A percentile compares a stretch with the other conserved stretches of the same genome.
Evolutionary conservation across 2,329 filamentous ascomycete genomes (phyloP).

Genomic region (Akanthomyces muscarius): DNA sequence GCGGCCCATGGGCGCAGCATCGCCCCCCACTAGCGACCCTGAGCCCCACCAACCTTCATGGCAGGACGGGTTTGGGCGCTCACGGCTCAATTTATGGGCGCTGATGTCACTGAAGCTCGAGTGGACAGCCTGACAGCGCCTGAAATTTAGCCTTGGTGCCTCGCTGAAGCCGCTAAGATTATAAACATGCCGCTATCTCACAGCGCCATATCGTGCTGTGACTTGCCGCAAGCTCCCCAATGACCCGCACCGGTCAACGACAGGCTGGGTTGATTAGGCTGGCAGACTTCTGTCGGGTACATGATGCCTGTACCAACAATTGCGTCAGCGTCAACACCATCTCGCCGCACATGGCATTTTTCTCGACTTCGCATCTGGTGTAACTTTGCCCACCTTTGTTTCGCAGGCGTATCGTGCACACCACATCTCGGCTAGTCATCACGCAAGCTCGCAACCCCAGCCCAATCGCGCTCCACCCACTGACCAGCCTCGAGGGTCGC

Average conservation of each 20-base stretch:
- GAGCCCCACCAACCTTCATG: not conserved
- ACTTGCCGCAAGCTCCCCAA: not conserved
- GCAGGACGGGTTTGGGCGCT: not conserved
- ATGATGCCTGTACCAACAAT: not conserved
- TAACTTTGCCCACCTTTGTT: not conserved
- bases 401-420: not conserved
- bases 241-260: slow-evolving; percentile 8
- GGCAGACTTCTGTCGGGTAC: not conserved
- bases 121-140: not conserved
- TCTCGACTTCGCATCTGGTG: not conserved
- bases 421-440: not conserved
- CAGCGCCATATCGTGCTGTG: not conserved
- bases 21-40: not conserved
- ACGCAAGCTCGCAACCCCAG: not conserved
- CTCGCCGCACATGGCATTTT: not conserved
- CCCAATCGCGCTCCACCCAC: not conserved
- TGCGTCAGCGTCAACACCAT: not conserved
- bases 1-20: not conserved
- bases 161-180: not conserved
- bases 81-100: not conserved
- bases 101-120: not conserved
- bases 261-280: not conserved
- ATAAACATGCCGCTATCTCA: not conserved
- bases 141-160: not conserved
- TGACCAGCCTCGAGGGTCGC: not conserved